These are phyloP conservation scores for Phragmites australis DNA, from an alignment of 176 grass and related monocot genomes.

Conservation along the genomic window DNA sequence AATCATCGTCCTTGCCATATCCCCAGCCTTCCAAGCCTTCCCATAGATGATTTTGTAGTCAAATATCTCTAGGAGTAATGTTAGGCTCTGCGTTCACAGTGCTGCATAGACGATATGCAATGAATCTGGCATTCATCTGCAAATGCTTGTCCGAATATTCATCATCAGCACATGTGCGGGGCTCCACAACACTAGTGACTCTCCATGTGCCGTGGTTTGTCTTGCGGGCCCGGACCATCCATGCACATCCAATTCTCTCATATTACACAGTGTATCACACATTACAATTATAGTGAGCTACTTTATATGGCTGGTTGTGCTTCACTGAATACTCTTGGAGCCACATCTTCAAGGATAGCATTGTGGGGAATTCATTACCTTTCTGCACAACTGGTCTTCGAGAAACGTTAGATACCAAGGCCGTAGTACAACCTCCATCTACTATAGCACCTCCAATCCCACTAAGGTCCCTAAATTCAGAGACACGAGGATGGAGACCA, in stretches of 20 bases:
- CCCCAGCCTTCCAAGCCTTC: not conserved
- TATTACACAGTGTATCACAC: not conserved
- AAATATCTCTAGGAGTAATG: not conserved
- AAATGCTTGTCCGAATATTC: not conserved
- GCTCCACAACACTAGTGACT: not conserved
- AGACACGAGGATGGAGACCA: no score
- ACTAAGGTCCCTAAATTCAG: no score
- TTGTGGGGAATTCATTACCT: no score
- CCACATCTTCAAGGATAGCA: no score
- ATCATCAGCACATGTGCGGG: not conserved
- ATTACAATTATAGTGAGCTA: not conserved
- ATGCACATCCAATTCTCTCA: not conserved
- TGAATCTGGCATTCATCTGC: not conserved
- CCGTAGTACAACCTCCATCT: no score
- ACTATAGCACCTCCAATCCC: no score
- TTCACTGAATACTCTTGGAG: not conserved
- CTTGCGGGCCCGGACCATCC: not conserved
- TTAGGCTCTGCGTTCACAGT: not conserved
- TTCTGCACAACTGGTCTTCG: no score
- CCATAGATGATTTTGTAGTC: not conserved
- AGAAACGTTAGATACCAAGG: no score
- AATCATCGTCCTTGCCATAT: not conserved
- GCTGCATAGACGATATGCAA: not conserved
- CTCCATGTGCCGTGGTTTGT: not conserved
- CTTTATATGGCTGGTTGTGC: not conserved